Base-by-base conservation (phyloP, 108 stramenopile species). In the Cylindrotheca closterium region DNA sequence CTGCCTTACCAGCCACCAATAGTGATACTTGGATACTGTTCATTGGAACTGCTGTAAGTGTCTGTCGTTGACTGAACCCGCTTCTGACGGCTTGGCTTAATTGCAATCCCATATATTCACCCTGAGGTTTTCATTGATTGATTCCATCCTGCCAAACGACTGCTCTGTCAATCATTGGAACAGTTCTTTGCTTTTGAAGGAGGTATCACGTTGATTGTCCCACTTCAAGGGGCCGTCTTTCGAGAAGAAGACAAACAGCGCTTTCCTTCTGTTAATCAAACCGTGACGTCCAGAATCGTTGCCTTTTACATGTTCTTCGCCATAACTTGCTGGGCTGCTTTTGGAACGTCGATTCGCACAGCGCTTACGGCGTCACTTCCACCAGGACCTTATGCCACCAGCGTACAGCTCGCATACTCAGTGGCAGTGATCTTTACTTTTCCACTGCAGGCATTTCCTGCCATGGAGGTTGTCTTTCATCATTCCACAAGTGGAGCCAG, bases 391-490 rank as follows among this genome's bases (percentile, higher is more conserved):
- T 60, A 63, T 65, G 34, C 79, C 2, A 80, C 80, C 1, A 55
- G 49, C 18, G 77, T 75, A 1, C 81, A 82, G 67, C 47, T 82
- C 17, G 76, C 77, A 4, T 82, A 82, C 63, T 78, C 76, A 4
- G 48, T 82, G 12, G 81, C 81, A 19, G 77, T 82, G 27, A 61
- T 74, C 22, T 74, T 82, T 32, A 79, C 81, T 8, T 83, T 79
- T 74, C 82, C 82, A 2, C 60, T 83, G 5, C 82, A 83, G 64
- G 72, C 72, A n/a, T 83, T 78, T 67, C 82, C 82, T 19, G 82
- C 82, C 21, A 54, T 83, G 68, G 72, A 77, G 32, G 75, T 83
- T 22, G 49, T 68, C 8, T 63, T 60, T 28, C 30, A 56, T 15
- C 56, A 47, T 30, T 55, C 42, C 2, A n/a, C n/a, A n/a, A 63